Conservation (phyloP, 2,329 filamentous ascomycete genomes). For the Fusarium sp. region DNA sequence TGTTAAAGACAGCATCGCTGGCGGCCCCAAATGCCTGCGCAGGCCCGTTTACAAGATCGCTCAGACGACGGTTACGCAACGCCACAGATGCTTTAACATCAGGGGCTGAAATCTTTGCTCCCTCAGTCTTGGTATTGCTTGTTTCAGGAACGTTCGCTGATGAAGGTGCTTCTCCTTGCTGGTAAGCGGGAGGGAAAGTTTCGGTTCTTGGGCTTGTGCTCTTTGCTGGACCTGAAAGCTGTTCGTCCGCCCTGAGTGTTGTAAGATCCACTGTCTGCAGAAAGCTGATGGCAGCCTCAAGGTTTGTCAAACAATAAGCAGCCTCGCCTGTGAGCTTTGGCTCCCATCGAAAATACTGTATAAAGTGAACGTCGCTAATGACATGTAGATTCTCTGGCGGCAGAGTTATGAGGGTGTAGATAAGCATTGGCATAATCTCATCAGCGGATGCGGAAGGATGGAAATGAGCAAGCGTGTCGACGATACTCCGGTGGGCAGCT, state of each 20-base stretch:
- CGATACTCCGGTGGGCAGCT: constrained; percentile 90
- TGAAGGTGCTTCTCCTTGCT: constrained; percentile 56
- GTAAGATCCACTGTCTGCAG: constrained; percentile 95
- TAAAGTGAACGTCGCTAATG: constrained; percentile 94
- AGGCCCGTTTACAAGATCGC: constrained; percentile 87
- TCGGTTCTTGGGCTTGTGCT: constrained; percentile 61
- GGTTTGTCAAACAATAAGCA: constrained; percentile 94
- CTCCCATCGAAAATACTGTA: constrained; percentile 89
- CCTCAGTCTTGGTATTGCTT: constrained; percentile 48
- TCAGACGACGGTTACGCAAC: constrained; percentile 79
- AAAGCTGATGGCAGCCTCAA: constrained; percentile 95
- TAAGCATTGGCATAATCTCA: constrained; percentile 95
- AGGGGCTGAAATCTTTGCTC: constrained; percentile 54
- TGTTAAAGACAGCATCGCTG: constrained; percentile 85
- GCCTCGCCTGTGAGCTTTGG: constrained; percentile 92
- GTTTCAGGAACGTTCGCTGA: constrained; percentile 50
- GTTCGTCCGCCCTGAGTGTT: constrained; percentile 84
- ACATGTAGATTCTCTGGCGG: constrained; percentile 87
- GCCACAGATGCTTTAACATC: constrained; percentile 60
- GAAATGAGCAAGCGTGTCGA: constrained; percentile 80
- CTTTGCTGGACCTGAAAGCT: constrained; percentile 75
- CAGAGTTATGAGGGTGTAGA: constrained; percentile 93
- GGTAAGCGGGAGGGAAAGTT: constrained; percentile 69
- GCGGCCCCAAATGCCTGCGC: constrained; percentile 84
- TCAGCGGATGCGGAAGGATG: constrained; percentile 89